A percentile compares a stretch with the other conserved stretches of the same genome.
Evolutionary conservation across 768 basidiomycete species (phyloP).

Genomic region (Podaxis pistillaris): DNA sequence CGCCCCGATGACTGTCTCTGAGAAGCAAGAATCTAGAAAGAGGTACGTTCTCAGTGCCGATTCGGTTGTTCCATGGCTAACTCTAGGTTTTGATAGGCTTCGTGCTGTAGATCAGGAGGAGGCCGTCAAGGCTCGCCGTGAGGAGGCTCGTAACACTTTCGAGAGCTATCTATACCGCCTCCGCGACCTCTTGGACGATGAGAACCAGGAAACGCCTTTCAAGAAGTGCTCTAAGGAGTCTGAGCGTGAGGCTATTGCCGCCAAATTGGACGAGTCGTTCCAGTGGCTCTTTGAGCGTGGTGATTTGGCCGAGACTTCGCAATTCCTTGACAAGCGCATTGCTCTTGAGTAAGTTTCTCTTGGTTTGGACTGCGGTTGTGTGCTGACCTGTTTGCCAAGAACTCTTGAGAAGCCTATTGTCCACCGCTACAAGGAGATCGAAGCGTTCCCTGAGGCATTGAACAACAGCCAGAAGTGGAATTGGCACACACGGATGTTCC

Average conservation of each 20-base stretch:
- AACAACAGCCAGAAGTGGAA: slow-evolving; percentile 86
- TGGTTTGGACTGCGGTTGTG: neutral
- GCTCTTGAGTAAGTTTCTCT: slow-evolving; percentile 72
- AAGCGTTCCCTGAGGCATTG: slow-evolving; percentile 79
- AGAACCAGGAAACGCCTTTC: slow-evolving; percentile 69
- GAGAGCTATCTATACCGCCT: slow-evolving; percentile 94
- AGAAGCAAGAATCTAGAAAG: slow-evolving; percentile 72
- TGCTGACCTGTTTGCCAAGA: slow-evolving; percentile 35
- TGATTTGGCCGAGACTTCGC: slow-evolving; percentile 76
- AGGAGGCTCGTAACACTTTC: slow-evolving; percentile 88
- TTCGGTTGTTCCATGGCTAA: neutral
- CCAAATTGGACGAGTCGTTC: slow-evolving; percentile 71
- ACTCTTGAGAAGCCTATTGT: slow-evolving; percentile 78
- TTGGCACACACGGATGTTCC: slow-evolving; percentile 86
- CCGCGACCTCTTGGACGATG: slow-evolving; percentile 75
- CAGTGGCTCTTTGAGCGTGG: slow-evolving; percentile 84
- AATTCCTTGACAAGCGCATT: slow-evolving; percentile 72
- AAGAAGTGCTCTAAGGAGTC: slow-evolving; percentile 75
- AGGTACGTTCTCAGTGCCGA: slow-evolving; percentile 46
- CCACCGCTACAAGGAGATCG: slow-evolving; percentile 86
- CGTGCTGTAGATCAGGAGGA: slow-evolving; percentile 79
- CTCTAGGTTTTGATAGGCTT: slow-evolving; percentile 46
- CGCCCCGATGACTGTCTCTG: slow-evolving; percentile 71
- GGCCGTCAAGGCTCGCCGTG: slow-evolving; percentile 68
- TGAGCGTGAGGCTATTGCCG: slow-evolving; percentile 68